phyloP scores from a whole-genome alignment of 352 stramenopile genomes.

The Phytophthora foliorum region DNA sequence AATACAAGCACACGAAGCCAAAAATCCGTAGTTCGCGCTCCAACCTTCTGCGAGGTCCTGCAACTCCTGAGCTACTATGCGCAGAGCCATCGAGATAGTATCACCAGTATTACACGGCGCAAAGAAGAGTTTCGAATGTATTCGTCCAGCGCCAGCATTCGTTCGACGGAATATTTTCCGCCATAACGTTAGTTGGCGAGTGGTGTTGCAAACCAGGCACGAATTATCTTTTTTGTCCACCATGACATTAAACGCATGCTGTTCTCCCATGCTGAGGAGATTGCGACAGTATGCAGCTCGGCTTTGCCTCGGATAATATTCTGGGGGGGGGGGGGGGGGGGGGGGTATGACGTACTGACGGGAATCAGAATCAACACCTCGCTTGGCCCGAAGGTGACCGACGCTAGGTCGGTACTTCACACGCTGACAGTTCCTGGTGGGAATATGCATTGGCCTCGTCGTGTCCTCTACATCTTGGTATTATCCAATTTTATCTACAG shows the following conservation, averaged over 20 bases:
- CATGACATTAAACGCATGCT: background rate
- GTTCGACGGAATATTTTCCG: constrained; percentile 13
- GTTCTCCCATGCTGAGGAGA: too few species aligned
- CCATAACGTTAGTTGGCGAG: constrained; percentile 4
- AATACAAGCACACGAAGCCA: constrained; percentile 5
- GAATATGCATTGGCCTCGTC: too few species aligned
- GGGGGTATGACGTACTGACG: too few species aligned
- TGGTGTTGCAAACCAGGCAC: background rate
- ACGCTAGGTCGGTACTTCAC: too few species aligned
- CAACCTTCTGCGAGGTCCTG: constrained; percentile 3
- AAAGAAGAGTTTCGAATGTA: background rate
- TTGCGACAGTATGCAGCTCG: too few species aligned
- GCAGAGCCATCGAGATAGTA: background rate
- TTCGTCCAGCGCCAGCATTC: constrained; percentile 10
- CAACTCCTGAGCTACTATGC: constrained; percentile 1
- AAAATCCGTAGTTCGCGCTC: constrained; percentile 8
- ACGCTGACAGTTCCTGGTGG: too few species aligned
- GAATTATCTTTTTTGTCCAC: background rate
- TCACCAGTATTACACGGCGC: background rate
- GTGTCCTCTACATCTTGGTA: too few species aligned
- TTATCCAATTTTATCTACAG: too few species aligned
- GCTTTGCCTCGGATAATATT: too few species aligned
- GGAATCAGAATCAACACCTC: too few species aligned
- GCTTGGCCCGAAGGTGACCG: too few species aligned
- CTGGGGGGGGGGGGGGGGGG: too few species aligned